Percentiles rank a stretch among this genome's conserved stretches.
Evolutionary conservation across 345 rosid species (phyloP).

Genomic region (Syzygium aqueum): DNA sequence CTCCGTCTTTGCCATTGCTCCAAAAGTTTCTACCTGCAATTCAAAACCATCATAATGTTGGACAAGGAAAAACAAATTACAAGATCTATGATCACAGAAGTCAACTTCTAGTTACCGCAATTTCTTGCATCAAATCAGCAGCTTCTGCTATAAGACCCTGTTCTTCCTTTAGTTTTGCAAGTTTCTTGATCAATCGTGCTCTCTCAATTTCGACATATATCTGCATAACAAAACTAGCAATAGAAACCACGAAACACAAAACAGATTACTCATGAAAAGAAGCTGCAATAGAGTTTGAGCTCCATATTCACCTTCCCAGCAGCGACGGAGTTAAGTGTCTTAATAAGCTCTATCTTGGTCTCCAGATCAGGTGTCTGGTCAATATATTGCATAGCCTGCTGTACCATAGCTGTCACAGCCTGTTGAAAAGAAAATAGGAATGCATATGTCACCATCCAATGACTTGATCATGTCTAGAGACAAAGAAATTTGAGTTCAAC

Average conservation of each 20-base stretch:
- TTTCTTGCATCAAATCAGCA: conserved; percentile 97
- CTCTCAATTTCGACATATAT: conserved; percentile 93
- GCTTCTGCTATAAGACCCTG: conserved; percentile 90
- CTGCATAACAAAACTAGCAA: conserved; percentile 18
- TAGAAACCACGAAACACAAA: not conserved
- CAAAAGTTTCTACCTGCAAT: conserved; percentile 86
- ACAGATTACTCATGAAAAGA: not conserved
- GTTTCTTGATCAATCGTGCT: conserved; percentile 80
- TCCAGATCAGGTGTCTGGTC: conserved; percentile 93
- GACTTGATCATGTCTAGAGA: not conserved
- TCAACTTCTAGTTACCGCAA: conserved; percentile 51
- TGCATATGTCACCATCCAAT: not conserved
- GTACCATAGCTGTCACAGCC: conserved; percentile 98
- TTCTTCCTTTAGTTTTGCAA: conserved; percentile 87
- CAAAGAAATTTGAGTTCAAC: not conserved
- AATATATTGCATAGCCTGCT: conserved; percentile 93
- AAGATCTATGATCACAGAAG: not conserved
- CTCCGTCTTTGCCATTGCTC: conserved; percentile 97
- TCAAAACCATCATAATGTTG: not conserved
- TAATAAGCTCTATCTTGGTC: conserved; percentile 82
- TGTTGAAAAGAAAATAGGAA: conserved; percentile 6
- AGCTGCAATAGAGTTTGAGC: not conserved
- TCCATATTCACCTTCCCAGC: conserved; percentile 71
- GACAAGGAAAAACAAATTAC: not conserved
- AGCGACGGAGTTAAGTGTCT: conserved; percentile 63